Evolutionary conservation across 768 basidiomycete genomes (phyloP).

Genomic region (Auricularia auricula-judae): DNA sequence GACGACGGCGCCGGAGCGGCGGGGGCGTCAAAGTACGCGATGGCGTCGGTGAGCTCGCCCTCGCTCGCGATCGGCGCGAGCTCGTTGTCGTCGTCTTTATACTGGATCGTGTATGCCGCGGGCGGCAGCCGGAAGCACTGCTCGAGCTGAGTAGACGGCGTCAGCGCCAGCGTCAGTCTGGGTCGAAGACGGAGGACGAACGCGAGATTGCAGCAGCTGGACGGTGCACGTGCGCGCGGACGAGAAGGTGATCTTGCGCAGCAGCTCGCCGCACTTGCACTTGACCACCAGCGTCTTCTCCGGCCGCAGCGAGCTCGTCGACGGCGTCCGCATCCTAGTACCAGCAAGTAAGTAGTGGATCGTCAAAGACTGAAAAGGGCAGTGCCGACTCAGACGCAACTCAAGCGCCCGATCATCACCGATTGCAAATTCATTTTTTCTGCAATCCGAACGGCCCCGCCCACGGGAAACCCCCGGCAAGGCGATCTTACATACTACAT

Average conservation of each 20-base stretch:
- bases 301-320: slow-evolving; percentile 28
- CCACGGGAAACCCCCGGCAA: too few species aligned
- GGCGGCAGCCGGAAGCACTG: slow-evolving; percentile 70
- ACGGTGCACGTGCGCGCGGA: slow-evolving; percentile 73
- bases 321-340: not conserved
- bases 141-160: slow-evolving; percentile 46
- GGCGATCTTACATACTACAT: too few species aligned
- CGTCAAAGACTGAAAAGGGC: too few species aligned
- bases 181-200: not conserved
- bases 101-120: slow-evolving; percentile 60
- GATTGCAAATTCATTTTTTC: too few species aligned
- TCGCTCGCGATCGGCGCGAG: slow-evolving; percentile 60
- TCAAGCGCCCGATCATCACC: too few species aligned
- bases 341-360: too few species aligned
- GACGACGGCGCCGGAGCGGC: too few species aligned
- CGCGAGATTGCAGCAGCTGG: slow-evolving; percentile 35
- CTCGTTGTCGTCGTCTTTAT: slow-evolving; percentile 84
- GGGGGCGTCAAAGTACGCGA: slow-evolving; percentile 52
- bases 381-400: too few species aligned
- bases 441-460: too few species aligned
- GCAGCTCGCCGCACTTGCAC: slow-evolving; percentile 64
- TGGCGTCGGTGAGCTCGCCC: slow-evolving; percentile 71
- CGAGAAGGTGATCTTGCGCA: slow-evolving; percentile 68
- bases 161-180: not conserved
- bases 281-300: slow-evolving; percentile 76